Evolutionary conservation across 257 asterid genomes (phyloP).

Genomic region (Lycium ferocissimum): DNA sequence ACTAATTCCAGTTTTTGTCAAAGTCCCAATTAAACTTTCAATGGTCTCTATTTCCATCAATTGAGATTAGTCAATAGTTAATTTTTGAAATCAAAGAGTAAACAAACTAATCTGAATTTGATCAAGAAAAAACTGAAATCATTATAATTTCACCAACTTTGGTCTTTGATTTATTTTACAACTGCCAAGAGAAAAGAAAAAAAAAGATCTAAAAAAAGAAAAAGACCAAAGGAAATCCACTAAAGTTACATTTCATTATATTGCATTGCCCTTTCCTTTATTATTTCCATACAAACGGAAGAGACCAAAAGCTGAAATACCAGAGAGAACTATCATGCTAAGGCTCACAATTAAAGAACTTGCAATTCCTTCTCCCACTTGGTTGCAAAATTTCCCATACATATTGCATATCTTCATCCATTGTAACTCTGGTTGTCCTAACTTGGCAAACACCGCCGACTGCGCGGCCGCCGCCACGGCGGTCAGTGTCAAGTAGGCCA

Average conservation of each 20-base stretch:
- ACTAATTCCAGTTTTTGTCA: too few species aligned
- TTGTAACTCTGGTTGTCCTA: conserved; percentile 77
- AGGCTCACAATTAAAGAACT: conserved; percentile 63
- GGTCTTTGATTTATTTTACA: conserved; percentile 25
- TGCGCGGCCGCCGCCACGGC: conserved; percentile 83
- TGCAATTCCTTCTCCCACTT: conserved; percentile 86
- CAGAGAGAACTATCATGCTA: conserved; percentile 68
- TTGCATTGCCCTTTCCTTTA: conserved; percentile 54
- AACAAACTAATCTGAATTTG: background rate
- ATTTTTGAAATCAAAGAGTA: too few species aligned
- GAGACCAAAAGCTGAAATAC: conserved; percentile 80
- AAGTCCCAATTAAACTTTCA: too few species aligned
- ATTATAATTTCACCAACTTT: background rate
- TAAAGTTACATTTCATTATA: conserved; percentile 36
- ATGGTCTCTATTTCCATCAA: too few species aligned
- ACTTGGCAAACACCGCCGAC: conserved; percentile 65
- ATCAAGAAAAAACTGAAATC: background rate
- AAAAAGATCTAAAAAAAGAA: background rate
- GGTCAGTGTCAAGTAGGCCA: conserved; percentile 71
- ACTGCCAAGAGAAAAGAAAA: background rate
- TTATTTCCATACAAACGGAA: conserved; percentile 81
- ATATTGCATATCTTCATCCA: conserved; percentile 86
- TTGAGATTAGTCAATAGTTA: too few species aligned
- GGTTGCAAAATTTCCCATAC: conserved; percentile 85
- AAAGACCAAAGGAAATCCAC: background rate